Evolutionary conservation across 2,329 filamentous ascomycete species (phyloP), one percentile per base, ranked within the genome.

Genomic region (Colletotrichum tabaci): DNA sequence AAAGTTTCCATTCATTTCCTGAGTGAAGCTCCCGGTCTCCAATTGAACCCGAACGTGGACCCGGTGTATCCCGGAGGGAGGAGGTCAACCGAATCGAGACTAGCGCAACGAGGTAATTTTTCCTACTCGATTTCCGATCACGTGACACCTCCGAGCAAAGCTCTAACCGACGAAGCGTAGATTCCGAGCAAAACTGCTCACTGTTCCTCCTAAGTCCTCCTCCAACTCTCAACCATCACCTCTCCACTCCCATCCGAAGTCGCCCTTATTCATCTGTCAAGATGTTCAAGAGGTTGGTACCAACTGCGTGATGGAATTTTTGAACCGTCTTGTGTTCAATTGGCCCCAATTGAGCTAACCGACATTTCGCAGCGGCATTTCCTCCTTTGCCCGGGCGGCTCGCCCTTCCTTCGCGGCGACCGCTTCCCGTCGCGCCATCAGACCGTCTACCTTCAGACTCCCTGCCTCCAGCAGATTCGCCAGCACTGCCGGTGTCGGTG

Each of bases 221-320:
- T 82, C 82, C 83, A 83, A 81, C 44, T 78, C 80, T 82, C 82
- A 81, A 83, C 82, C 85, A 87, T 85, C 84, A 84, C 78, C 84
- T 86, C 86, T 88, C 86, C 87, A 86, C 87, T 85, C 85, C 81
- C 84, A 87, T 88, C 83, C 84, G 83, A 83, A 84, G 88, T 87
- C 87, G 88, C 88, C 89, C 88, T 89, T 86, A 85, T 86, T 88
- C 88, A 90, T 91, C 90, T 87, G 85, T 84, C 88, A 93, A 89
- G 90, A 94, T 94, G 92, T 92, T 93, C 87, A 93, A 93, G 91
- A 93, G 91, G 92, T 94, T 85, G 85, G 91, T 89, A 80, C 67
- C 73, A 72, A 75, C 74, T 77, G 73, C 71, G 76, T 73, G 63
- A 82, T 74, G 47, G 57, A 76, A 63, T 77, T 80, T 77, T 74